A percentile compares a stretch with the other conserved stretches of the same genome.
Evolutionary conservation across 192 early-diverging fungal species (phyloP).

Genomic region (Coemansia sp.): DNA sequence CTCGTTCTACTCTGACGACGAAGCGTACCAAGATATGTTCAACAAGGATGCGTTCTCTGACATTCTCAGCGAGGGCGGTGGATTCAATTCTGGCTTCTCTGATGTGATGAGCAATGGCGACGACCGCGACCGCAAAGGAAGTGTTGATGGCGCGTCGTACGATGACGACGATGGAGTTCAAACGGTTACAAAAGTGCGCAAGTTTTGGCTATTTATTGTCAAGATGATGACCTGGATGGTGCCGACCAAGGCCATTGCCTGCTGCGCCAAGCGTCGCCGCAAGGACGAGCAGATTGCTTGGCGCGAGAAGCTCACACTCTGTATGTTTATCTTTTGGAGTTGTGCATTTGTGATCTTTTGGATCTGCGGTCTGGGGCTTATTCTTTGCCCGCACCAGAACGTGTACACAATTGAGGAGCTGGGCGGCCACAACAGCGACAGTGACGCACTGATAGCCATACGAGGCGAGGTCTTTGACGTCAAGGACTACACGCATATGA

Average conservation of each 20-base stretch:
- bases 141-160: conserved; percentile 5
- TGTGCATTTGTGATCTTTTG: conserved; percentile 81
- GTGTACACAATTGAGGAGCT: conserved; percentile 71
- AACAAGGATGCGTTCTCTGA: conserved; percentile 54
- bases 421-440: conserved; percentile 53
- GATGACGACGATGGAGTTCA: conserved; percentile 48
- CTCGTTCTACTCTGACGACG: conserved; percentile 55
- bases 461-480: conserved; percentile 83
- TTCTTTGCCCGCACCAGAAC: conserved; percentile 72
- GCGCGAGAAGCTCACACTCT: conserved; percentile 94
- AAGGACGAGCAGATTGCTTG: conserved; percentile 86
- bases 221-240: conserved; percentile 67
- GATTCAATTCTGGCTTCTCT: conserved; percentile 45
- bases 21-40: conserved; percentile 46
- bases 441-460: conserved; percentile 64
- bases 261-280: conserved; percentile 74
- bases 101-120: conserved; percentile 38
- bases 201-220: conserved; percentile 80
- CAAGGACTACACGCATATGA: conserved; percentile 59
- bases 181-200: conserved; percentile 59
- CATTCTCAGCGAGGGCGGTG: conserved; percentile 42
- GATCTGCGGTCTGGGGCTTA: conserved; percentile 68
- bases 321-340: conserved; percentile 74
- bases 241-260: conserved; percentile 62
- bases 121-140: conserved; percentile 18